These are phyloP conservation scores for Inga oerstediana DNA, from an alignment of 306 rosid species.

Conservation along the genomic window DNA sequence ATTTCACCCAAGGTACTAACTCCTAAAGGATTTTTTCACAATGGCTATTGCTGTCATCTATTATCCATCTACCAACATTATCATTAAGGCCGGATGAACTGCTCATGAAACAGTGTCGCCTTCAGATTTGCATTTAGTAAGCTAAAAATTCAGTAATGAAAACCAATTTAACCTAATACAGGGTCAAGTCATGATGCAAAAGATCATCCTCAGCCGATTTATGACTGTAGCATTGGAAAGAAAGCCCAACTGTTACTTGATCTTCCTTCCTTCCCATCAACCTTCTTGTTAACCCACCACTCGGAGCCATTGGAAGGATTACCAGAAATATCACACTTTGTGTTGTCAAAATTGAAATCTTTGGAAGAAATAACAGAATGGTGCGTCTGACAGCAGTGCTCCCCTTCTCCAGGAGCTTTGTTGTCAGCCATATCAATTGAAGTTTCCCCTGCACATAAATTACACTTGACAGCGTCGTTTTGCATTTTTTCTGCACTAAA, in stretches of 20 bases:
- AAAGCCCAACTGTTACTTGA: constrained; percentile 72
- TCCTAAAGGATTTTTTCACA: constrained; percentile 33
- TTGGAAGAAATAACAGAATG: constrained; percentile 67
- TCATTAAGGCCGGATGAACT: constrained; percentile 33
- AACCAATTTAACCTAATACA: constrained; percentile 36
- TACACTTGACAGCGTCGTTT: constrained; percentile 38
- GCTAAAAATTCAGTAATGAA: constrained; percentile 40
- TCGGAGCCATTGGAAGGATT: constrained; percentile 59
- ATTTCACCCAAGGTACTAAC: constrained; percentile 36
- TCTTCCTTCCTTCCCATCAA: constrained; percentile 59
- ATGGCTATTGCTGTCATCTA: constrained; percentile 38
- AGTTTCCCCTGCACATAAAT: constrained; percentile 41
- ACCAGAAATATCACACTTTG: constrained; percentile 59
- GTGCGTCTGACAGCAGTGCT: constrained; percentile 64
- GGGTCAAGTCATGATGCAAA: constrained; percentile 40
- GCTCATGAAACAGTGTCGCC: constrained; percentile 39
- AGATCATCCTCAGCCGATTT: constrained; percentile 52
- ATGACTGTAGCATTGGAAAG: constrained; percentile 81
- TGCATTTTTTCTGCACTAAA: constrained; percentile 45
- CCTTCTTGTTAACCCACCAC: constrained; percentile 83
- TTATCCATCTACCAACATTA: constrained; percentile 37
- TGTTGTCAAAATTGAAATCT: constrained; percentile 87
- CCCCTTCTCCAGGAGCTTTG: constrained; percentile 47
- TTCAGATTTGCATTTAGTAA: constrained; percentile 46
- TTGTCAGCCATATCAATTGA: constrained; percentile 45